Percentiles rank a stretch among this genome's conserved stretches.
Evolutionary conservation across 2,329 filamentous ascomycete genomes (phyloP).

Genomic region (Phialophora expanda): DNA sequence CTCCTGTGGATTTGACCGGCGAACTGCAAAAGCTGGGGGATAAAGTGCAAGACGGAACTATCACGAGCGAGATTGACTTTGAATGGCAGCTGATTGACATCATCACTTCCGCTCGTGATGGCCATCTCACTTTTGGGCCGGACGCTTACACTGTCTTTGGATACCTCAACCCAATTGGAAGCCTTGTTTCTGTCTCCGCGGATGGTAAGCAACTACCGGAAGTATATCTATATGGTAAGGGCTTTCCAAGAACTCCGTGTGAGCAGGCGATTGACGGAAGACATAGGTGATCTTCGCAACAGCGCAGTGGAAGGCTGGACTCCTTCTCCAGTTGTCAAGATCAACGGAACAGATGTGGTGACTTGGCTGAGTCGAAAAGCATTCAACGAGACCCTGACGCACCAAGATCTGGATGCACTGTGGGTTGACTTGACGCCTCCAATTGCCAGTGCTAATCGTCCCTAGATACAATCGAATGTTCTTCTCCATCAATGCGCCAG

Average conservation of each 20-base stretch:
- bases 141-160: conserved; percentile 22
- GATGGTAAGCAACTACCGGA: conserved; percentile 65
- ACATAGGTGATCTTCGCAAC: background rate
- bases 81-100: conserved; percentile 60
- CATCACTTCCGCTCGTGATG: conserved; percentile 64
- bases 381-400: conserved; percentile 15
- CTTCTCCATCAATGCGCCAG: background rate
- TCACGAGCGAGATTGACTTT: conserved; percentile 60
- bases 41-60: conserved; percentile 51
- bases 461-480: conserved; percentile 8
- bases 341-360: conserved; percentile 16
- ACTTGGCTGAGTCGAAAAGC: conserved; percentile 3
- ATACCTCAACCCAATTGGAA: conserved; percentile 59
- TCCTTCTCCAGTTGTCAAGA: conserved; percentile 32
- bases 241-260: background rate
- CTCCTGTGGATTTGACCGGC: conserved; percentile 55
- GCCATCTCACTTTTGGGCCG: conserved; percentile 51
- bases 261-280: background rate
- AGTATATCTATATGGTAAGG: conserved; percentile 51
- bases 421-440: background rate
- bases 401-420: conserved; percentile 14
- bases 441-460: background rate
- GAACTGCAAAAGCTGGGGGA: conserved; percentile 53
- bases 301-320: conserved; percentile 4
- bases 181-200: conserved; percentile 64